Base-by-base conservation (phyloP, 2,329 filamentous ascomycete genomes). In the Cytospora schulzeri region DNA sequence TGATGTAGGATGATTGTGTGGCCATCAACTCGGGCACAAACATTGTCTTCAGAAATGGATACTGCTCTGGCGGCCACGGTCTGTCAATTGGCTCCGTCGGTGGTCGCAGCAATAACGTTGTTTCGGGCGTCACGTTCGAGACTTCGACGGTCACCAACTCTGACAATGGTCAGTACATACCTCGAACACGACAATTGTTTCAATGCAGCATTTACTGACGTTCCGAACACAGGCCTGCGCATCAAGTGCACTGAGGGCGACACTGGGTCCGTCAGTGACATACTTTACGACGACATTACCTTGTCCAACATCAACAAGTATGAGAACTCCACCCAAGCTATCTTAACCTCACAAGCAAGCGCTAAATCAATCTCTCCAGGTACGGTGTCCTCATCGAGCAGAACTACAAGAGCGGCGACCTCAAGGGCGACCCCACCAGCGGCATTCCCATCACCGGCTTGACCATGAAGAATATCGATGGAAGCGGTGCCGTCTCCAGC, bases 371-470 rank as follows among this genome's bases (percentile, higher is more conserved):
- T 48, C 17, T 24, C 4, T 48, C 8, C n/a, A 65, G 63, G 29
- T 76, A 78, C 65, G 77, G 76, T 51, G 74, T 79, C 56, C 71
- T 77, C 56, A 75, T 79, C 60, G 73, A 79, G 70, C 77, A 79
- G 71, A 76, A 79, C 68, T 82, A 82, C 67, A 60, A 66, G 22
- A 58, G 64, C 4, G 63, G 63, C 22, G 57, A 62, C 53, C 72
- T 78, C 69, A 81, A 82, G 65, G 72, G 71, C 7, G 78, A 78
- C 15, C 78, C 81, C 6, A 82, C 79, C 51, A 69, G 68, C 26
- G 81, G 82, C 35, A 80, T 85, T 19, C 81, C 81, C n/a, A 84
- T 85, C 72, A 85, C 82, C 12, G 79, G 76, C 9, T 68, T 85
- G 7, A 79, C 75, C 1, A 69, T 85, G 62, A 72, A 75, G 58